A percentile compares a stretch with the other conserved stretches of the same genome.
These are phyloP conservation scores for Sugiyamaella floridensis DNA, from an alignment of 805 yeast species.

Conservation along the genomic window DNA sequence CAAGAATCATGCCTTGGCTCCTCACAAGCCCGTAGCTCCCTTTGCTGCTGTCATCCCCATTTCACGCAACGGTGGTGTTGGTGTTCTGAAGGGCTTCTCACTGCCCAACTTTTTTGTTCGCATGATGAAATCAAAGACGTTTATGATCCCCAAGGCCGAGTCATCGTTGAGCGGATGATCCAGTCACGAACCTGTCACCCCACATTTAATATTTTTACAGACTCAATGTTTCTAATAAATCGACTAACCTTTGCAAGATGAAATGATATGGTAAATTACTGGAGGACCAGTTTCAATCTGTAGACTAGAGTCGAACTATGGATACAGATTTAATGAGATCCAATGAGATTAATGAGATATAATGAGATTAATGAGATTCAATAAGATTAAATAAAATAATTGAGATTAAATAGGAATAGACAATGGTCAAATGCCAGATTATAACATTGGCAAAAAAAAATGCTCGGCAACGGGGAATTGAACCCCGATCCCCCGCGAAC, in stretches of 20 bases:
- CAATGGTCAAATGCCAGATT: too few relatives aligned
- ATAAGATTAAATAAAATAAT: too few relatives aligned
- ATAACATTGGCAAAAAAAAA: not conserved
- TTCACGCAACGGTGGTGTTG: conserved; percentile 18
- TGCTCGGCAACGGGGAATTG: not conserved
- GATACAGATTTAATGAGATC: too few relatives aligned
- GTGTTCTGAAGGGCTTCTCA: conserved; percentile 15
- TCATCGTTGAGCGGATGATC: not conserved
- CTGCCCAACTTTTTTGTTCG: conserved; percentile 18
- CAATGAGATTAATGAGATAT: too few relatives aligned
- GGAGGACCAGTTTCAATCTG: too few relatives aligned
- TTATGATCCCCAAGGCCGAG: conserved; percentile 9
- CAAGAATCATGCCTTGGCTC: not conserved
- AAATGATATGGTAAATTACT: too few relatives aligned
- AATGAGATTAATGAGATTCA: too few relatives aligned
- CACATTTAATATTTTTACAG: too few relatives aligned
- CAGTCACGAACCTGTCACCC: not conserved
- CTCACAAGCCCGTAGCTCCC: conserved; percentile 1
- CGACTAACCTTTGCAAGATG: too few relatives aligned
- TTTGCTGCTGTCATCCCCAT: conserved; percentile 14
- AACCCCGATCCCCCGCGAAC: not conserved
- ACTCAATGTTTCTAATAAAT: too few relatives aligned
- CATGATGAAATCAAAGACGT: conserved; percentile 13
- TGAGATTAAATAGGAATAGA: too few relatives aligned
- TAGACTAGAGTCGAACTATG: too few relatives aligned